Base-by-base conservation (phyloP, 2,329 filamentous ascomycete species). In the Leptographium procerum region DNA sequence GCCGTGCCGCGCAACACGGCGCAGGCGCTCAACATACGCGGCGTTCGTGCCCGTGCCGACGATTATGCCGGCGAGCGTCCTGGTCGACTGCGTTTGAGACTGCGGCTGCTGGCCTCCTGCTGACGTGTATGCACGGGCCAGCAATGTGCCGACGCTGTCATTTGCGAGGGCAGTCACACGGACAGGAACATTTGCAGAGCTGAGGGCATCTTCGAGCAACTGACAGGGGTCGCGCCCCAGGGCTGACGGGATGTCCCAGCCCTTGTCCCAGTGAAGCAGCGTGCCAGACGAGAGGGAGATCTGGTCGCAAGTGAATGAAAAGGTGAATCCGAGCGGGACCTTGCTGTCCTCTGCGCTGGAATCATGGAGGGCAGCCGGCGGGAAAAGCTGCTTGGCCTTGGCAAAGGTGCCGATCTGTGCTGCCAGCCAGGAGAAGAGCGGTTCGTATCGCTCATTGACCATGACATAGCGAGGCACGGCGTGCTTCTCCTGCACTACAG, bases 21-120 rank as follows among this genome's bases (percentile, higher is more conserved):
- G 75, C n/a, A 92, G 76, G 75, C 92, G 95, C 78, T 99, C 94
- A 40, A 97, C 87, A 69, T 97, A 97, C 1, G 92, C 92, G 56
- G 92, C 94, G 69, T 97, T 97, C 69, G 92, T 97, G 62, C 92
- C 92, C 3, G 92, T 97, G 65, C 92, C 92, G 66, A 99, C 97
- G 67, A 99, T 97, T 62, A 91, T 91, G 57, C 92, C 92, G 11
- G 96, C 77, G 9, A 97, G 55, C 0, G 61, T 60, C 10, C 10
- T 56, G 24, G 55, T 14, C 31, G 22, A 14, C 52, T 6, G 19
- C 33, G 33, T 34, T 9, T n/a, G 4, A 3, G 31, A 16, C 4
- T 19, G 13, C 36, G 16, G 1, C 86, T 86, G 77, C 91, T 89
- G 61, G 29, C 88, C 89, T 4, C 87, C 88, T 11, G 89, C 91